phyloP scores from a whole-genome alignment of 2,329 filamentous ascomycete genomes.

The Cercospora citrullina region DNA sequence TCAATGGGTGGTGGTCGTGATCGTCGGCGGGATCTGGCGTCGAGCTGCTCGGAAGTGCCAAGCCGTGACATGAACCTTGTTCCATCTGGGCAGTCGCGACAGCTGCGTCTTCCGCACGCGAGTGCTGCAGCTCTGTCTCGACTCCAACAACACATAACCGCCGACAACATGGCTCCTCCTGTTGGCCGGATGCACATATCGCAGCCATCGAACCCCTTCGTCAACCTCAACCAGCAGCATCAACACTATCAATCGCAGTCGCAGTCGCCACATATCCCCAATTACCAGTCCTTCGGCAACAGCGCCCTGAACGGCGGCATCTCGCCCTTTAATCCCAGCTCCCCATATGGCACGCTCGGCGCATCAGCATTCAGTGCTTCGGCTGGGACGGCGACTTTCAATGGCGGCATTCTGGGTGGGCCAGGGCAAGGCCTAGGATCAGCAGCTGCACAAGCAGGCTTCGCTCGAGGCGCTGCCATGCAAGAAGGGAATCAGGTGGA shows the following conservation, averaged over 20 bases:
- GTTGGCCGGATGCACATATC: constrained; percentile 60
- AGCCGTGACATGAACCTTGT: background rate
- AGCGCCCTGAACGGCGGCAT: constrained; percentile 45
- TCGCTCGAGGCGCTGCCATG: constrained; percentile 68
- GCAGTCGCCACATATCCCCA: constrained; percentile 35
- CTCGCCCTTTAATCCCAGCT: constrained; percentile 38
- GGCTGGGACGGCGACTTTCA: constrained; percentile 33
- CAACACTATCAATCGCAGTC: constrained; percentile 36
- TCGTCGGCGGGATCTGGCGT: constrained; percentile 6
- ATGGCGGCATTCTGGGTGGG: constrained; percentile 35
- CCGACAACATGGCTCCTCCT: constrained; percentile 57
- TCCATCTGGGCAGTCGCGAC: background rate
- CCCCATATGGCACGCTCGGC: constrained; percentile 31
- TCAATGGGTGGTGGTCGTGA: constrained; percentile 6
- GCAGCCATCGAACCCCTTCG: constrained; percentile 60
- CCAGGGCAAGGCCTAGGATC: constrained; percentile 71
- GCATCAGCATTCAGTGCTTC: constrained; percentile 36
- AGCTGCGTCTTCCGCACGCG: background rate
- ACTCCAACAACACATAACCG: background rate
- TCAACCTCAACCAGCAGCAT: constrained; percentile 52
- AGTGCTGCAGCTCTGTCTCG: background rate
- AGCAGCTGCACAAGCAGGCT: constrained; percentile 84
- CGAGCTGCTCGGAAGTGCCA: constrained; percentile 5
- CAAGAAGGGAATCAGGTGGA: constrained; percentile 45
- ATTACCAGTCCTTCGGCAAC: constrained; percentile 39